Conservation (phyloP, 75 land plant genomes). For the Ceratopteris richardii region DNA sequence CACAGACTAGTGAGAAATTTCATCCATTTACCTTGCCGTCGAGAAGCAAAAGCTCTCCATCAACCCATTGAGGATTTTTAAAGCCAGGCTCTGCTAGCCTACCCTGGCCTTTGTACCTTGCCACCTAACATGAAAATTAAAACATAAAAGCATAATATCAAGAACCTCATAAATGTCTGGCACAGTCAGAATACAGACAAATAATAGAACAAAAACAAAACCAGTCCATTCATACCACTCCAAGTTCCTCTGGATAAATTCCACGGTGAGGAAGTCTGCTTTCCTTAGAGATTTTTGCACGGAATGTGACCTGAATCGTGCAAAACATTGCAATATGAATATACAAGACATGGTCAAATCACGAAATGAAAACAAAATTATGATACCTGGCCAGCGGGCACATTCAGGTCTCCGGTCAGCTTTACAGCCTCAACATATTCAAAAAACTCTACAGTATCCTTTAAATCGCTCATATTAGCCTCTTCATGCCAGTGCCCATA, state of each 20-base stretch:
- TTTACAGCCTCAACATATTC: constrained; percentile 98
- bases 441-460: constrained; percentile 57
- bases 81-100: constrained; percentile 88
- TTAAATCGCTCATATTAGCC: constrained; percentile 11
- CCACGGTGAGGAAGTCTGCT: constrained; percentile 61
- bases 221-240: constrained; percentile 57
- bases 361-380: too few relatives aligned
- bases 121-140: constrained; percentile 34
- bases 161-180: too few relatives aligned
- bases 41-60: constrained; percentile 81
- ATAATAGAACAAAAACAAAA: too few relatives aligned
- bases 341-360: too few relatives aligned
- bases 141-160: not conserved
- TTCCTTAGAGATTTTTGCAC: constrained; percentile 76
- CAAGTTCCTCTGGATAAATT: constrained; percentile 86
- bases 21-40: constrained; percentile 83
- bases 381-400: constrained; percentile 92
- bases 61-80: constrained; percentile 83
- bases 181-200: too few relatives aligned
- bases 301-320: constrained; percentile 71
- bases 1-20: too few relatives aligned
- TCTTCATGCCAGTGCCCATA: constrained; percentile 81
- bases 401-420: constrained; percentile 93
- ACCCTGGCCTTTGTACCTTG: constrained; percentile 93
- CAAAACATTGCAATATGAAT: too few relatives aligned